These are phyloP conservation scores for Favolaschia claudopus DNA, from an alignment of 768 basidiomycete genomes.

Conservation along the genomic window DNA sequence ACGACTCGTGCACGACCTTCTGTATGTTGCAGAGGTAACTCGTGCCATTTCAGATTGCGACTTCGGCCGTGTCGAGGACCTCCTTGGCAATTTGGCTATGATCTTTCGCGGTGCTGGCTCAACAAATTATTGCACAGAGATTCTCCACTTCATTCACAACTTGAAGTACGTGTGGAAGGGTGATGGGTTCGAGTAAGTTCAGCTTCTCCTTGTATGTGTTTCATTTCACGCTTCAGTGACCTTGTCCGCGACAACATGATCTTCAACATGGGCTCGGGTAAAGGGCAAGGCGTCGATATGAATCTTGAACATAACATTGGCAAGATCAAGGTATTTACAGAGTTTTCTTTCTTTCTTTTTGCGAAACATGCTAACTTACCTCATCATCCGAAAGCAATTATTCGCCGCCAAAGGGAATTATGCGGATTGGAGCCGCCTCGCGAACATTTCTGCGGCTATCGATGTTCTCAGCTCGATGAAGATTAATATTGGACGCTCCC, in stretches of 20 bases:
- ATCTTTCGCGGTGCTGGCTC: conserved; percentile 41
- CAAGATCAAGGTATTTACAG: conserved; percentile 41
- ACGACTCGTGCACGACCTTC: conserved; percentile 37
- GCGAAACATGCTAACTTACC: no score
- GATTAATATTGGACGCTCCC: conserved; percentile 30
- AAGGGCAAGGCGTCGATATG: conserved; percentile 41
- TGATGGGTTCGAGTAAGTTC: conserved; percentile 37
- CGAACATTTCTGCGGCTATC: conserved; percentile 38
- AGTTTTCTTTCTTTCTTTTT: conserved; percentile 4
- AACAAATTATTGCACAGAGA: conserved; percentile 41
- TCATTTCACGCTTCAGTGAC: conserved; percentile 29
- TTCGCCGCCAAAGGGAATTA: conserved; percentile 41
- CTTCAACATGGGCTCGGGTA: conserved; percentile 37
- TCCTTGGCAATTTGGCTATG: conserved; percentile 33
- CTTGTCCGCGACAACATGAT: conserved; percentile 47
- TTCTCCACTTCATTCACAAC: conserved; percentile 37
- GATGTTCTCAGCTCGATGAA: conserved; percentile 36
- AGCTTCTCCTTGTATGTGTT: background rate
- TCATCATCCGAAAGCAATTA: conserved; percentile 27
- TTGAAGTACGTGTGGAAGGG: conserved; percentile 45
- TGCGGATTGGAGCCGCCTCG: conserved; percentile 38
- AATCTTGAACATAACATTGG: conserved; percentile 48
- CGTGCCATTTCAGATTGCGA: conserved; percentile 38
- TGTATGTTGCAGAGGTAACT: conserved; percentile 38
- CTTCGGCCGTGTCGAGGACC: conserved; percentile 41